A percentile compares a stretch with the other conserved stretches of the same genome.
These are phyloP conservation scores for Melianthus villosus DNA, from an alignment of 441 rosid species.

Conservation along the genomic window DNA sequence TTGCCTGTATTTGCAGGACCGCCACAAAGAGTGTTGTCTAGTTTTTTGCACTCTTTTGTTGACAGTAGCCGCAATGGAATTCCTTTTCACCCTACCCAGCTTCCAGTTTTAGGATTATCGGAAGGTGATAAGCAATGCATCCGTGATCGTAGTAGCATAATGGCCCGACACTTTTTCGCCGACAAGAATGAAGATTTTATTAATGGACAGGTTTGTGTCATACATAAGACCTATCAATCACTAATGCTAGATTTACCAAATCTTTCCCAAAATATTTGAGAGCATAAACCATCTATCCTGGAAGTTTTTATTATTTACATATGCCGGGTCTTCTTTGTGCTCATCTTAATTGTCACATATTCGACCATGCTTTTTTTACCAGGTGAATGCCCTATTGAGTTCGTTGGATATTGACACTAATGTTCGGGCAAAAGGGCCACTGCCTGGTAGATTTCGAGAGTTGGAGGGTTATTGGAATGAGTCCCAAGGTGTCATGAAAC, in stretches of 20 bases:
- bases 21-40: constrained; percentile 84
- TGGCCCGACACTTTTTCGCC: constrained; percentile 88
- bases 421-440: constrained; percentile 47
- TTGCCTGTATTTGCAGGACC: constrained; percentile 43
- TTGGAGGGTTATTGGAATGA: constrained; percentile 88
- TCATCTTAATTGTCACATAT: constrained; percentile 2
- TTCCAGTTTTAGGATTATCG: constrained; percentile 74
- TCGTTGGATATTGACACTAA: constrained; percentile 75
- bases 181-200: constrained; percentile 83
- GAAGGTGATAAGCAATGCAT: constrained; percentile 85
- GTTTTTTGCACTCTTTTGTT: constrained; percentile 78
- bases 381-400: constrained; percentile 78
- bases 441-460: constrained; percentile 63
- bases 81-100: constrained; percentile 67
- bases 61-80: constrained; percentile 70
- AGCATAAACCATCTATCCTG: too few species aligned
- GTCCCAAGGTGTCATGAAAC: constrained; percentile 59
- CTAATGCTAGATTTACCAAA: too few species aligned
- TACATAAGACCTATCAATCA: too few species aligned
- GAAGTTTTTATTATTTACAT: too few species aligned
- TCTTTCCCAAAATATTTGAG: too few species aligned
- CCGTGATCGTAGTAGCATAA: constrained; percentile 88
- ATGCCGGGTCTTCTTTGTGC: not conserved
- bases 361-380: too few species aligned
- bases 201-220: constrained; percentile 71